Base-by-base conservation (phyloP, 768 basidiomycete species). In the Gyrodon lividus region DNA sequence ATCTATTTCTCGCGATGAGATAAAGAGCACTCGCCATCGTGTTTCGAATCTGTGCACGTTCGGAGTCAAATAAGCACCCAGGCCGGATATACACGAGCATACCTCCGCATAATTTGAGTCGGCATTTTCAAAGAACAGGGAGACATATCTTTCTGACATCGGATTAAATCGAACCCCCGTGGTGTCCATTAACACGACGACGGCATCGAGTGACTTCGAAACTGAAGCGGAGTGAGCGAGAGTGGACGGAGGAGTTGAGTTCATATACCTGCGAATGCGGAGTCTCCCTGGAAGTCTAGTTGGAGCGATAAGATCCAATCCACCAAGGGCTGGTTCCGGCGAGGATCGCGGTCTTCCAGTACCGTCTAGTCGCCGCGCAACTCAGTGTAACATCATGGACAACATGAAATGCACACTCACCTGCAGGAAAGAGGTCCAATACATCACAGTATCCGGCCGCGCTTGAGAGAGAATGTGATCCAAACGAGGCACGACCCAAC, bases 31-130 rank as follows among this genome's bases (percentile, higher is more conserved):
- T 81, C 40, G 89, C 86, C 41, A 92, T 80, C 53, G 83, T 78
- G 24, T 74, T 73, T 46, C 92, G 78, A 54, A 92, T 82, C 89
- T 90, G 58, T 40, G 43, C 33, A 60, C 38, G 14, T 34, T 43
- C 35, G 22, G 14, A 14, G 26, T 61, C 13, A 54, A 17, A 42
- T 26, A n/a, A 12, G 31, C 16, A 19, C n/a, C 22, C 43, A 31
- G 37, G 46, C n/a, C 38, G 14, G 28, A 34, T 13, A 42, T 43
- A 9, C 26, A 19, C 24, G 30, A 12, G 38, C 68, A 35, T 66
- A 89, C 92, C 72, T 96, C 93, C 13, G 88, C 90, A 64, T 92
- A 97, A 31, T 84, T 83, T 4, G 89, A 92, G 55, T 87, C 79
- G 20, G 88, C 77, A 60, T 90, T 89, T 17, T 82, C 77, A 58